Evolutionary conservation across 495 filamentous ascomycete species (phyloP).

Genomic region (Lepraria neglecta): DNA sequence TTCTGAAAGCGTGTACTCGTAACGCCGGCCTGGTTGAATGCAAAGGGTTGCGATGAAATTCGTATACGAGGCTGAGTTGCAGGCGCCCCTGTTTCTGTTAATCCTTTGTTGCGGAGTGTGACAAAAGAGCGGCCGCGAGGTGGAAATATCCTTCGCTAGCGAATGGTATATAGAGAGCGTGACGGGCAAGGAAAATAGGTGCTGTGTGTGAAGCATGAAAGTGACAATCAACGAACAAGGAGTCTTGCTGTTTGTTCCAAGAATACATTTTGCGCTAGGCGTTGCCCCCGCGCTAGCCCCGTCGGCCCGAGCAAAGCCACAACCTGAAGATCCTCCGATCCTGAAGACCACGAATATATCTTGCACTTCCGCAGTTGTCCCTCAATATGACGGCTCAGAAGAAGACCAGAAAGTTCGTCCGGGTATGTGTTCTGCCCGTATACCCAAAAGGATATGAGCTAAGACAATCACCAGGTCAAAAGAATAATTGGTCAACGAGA

Average conservation of each 20-base stretch:
- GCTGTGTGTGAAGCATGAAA: neutral
- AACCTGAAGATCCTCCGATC: neutral
- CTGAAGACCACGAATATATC: neutral
- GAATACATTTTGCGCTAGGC: neutral
- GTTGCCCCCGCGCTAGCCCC: too few relatives aligned
- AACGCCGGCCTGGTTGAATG: neutral
- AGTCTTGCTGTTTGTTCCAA: conserved; percentile 6
- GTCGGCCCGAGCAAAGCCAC: conserved; percentile 9
- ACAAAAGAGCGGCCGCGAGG: neutral
- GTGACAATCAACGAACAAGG: neutral
- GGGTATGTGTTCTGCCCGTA: conserved; percentile 12
- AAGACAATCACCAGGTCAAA: conserved; percentile 33
- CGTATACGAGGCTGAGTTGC: neutral
- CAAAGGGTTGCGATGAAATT: neutral
- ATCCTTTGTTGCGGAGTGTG: neutral
- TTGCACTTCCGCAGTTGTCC: neutral
- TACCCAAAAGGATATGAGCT: neutral
- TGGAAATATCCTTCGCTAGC: neutral
- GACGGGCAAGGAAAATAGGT: neutral
- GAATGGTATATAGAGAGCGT: neutral
- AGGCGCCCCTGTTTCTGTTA: neutral
- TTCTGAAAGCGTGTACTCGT: too few relatives aligned
- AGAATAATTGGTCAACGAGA: conserved; percentile 47
- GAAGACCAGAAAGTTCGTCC: conserved; percentile 45
- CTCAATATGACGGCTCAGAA: conserved; percentile 41